These are phyloP conservation scores for Trametes elegans DNA, from an alignment of 768 basidiomycete genomes.

Conservation along the genomic window DNA sequence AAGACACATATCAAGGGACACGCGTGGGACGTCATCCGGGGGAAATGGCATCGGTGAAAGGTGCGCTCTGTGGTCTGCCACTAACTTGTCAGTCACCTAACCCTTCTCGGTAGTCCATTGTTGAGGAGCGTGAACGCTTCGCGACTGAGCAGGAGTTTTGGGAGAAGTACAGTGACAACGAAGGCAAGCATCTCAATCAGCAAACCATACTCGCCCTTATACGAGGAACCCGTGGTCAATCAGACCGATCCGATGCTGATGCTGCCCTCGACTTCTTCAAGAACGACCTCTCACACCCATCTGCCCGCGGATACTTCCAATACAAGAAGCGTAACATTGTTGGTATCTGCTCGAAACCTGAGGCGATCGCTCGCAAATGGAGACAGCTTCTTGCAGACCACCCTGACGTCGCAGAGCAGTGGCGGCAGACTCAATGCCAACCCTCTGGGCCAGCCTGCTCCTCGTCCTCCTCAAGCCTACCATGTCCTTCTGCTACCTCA, in stretches of 20 bases:
- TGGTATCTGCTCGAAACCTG: slow-evolving; percentile 11
- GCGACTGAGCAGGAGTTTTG: slow-evolving; percentile 15
- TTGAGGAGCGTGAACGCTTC: slow-evolving; percentile 5
- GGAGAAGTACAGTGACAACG: slow-evolving; percentile 9
- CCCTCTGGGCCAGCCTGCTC: too few relatives aligned
- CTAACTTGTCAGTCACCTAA: background rate
- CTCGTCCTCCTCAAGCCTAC: too few relatives aligned
- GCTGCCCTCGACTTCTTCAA: slow-evolving; percentile 17
- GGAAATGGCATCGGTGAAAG: slow-evolving; percentile 17
- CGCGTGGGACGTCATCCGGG: slow-evolving; percentile 18
- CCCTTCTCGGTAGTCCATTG: slow-evolving; percentile 14
- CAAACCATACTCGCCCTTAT: slow-evolving; percentile 13
- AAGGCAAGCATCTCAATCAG: slow-evolving; percentile 4
- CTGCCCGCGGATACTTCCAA: slow-evolving; percentile 6
- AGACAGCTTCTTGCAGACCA: slow-evolving; percentile 3
- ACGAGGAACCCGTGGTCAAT: background rate
- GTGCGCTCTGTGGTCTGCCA: background rate
- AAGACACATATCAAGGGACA: background rate
- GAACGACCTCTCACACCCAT: slow-evolving; percentile 3
- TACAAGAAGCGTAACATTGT: slow-evolving; percentile 9
- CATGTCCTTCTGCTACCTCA: too few relatives aligned
- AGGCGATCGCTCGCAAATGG: slow-evolving; percentile 15
- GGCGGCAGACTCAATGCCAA: too few relatives aligned
- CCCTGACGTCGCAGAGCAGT: background rate
- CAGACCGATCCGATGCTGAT: background rate